These are phyloP conservation scores for Trichoderma oligosporum DNA, from an alignment of 2,329 filamentous ascomycete genomes.

Conservation along the genomic window DNA sequence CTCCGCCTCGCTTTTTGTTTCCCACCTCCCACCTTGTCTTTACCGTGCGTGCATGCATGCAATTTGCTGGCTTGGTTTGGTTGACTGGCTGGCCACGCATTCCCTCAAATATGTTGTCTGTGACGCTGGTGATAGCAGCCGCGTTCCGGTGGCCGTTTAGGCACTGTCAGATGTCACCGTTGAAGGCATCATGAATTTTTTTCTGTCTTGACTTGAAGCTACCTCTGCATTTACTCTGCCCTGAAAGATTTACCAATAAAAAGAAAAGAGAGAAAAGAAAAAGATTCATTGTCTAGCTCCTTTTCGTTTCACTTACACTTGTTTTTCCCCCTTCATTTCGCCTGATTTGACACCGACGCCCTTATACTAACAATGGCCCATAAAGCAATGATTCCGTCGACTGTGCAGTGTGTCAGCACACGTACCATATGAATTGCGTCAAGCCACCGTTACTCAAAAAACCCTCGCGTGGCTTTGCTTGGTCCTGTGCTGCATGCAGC, in stretches of 20 bases:
- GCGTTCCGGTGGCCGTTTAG: conserved; percentile 10
- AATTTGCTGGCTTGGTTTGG: conserved; percentile 15
- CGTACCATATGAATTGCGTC: conserved; percentile 98
- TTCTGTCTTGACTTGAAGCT: neutral
- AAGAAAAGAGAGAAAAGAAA: neutral
- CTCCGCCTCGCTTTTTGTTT: conserved; percentile 13
- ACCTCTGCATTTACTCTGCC: neutral
- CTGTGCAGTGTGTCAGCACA: conserved; percentile 89
- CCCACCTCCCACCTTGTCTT: conserved; percentile 12
- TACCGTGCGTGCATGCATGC: conserved; percentile 18
- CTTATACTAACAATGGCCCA: neutral
- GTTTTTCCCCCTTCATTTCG: neutral
- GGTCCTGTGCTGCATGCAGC: conserved; percentile 95
- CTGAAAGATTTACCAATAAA: neutral
- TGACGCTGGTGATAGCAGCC: neutral
- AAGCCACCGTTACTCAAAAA: conserved; percentile 90
- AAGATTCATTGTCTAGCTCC: neutral
- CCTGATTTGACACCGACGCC: neutral
- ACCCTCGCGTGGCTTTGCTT: conserved; percentile 93
- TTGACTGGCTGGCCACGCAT: neutral
- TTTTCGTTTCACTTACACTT: neutral
- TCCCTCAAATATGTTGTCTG: neutral
- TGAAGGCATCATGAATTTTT: neutral
- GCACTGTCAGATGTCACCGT: conserved; percentile 15
- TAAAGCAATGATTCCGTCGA: conserved; percentile 87